Percentiles rank a stretch among this genome's conserved stretches.
These are phyloP conservation scores for Aspergillus tanneri DNA, from an alignment of 2,329 filamentous ascomycete species.

Conservation along the genomic window DNA sequence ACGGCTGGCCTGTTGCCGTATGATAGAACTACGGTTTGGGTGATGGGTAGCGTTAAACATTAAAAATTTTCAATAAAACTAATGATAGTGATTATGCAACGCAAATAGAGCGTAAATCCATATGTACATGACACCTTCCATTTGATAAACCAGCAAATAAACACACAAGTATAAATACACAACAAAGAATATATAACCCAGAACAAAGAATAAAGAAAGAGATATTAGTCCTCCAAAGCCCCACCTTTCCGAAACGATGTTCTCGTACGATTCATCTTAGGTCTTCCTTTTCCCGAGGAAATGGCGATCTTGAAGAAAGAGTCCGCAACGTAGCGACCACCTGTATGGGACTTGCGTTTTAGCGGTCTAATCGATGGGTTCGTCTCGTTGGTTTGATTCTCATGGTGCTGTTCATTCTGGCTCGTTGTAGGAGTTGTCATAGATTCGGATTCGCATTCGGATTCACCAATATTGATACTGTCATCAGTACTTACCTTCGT, in stretches of 20 bases:
- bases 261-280: constrained; percentile 1
- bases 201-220: background rate
- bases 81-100: no score
- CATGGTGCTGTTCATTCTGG: no score
- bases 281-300: background rate
- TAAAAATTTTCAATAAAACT: background rate
- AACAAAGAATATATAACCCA: background rate
- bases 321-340: background rate
- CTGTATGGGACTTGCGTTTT: background rate
- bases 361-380: background rate
- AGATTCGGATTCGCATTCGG: no score
- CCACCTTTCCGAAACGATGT: constrained; percentile 5
- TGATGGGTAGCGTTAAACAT: no score
- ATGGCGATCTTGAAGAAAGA: background rate
- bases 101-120: no score
- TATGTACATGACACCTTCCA: no score
- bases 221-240: background rate
- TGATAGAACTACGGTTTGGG: background rate
- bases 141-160: no score
- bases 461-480: no score
- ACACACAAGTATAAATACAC: background rate
- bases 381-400: no score
- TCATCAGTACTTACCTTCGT: no score
- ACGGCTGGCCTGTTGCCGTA: constrained; percentile 33
- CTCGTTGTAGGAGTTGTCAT: no score